Base-by-base conservation (phyloP, 495 filamentous ascomycete genomes). In the Mytilinidion resinicola region DNA sequence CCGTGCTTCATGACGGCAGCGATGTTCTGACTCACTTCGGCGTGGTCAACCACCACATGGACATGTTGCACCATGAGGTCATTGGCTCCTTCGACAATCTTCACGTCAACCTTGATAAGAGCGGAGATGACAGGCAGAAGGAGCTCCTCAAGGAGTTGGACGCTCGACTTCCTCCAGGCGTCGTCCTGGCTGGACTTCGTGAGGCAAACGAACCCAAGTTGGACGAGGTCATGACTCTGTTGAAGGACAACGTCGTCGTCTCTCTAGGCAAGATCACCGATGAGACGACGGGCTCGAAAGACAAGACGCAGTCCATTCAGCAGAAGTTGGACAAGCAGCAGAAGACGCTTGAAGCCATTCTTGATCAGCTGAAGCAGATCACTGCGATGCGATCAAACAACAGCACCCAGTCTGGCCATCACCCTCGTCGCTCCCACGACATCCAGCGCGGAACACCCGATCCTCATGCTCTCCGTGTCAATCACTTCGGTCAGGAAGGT, bases 41-140 rank as follows among this genome's bases (percentile, higher is more conserved):
- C 43, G 59, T 64, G 36, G 50, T 50, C 11, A 60, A 69, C 50
- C 51, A 60, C 48, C 66, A 69, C 33, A 63, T 69, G 35, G 66
- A 66, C 35, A 8, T 37, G 43, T 30, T 60, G 41, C 42, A 17
- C 44, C 3, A 57, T 0, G 36, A 15, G 51, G 25, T 53, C 8
- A 19, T 37, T 7, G 37, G 15, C 10, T 53, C 51, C 15, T 19
- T 53, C 34, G 51, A 8, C 3, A 44, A 44, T 3, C 41, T 44
- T 19, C 2, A 44, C 8, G 41, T 3, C 6, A 6, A 30, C 25
- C 25, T 30, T 30, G 25, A 30, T 30, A 30, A 30, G 25, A 30
- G 25, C 25, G 25, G 25, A 2, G 25, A 30, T 30, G 25, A 6
- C 25, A 30, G 25, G 6, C 2, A 30, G 25, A 30, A 30, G 3